These are phyloP conservation scores for Alternaria atra DNA, from an alignment of 2,329 filamentous ascomycete species.

Conservation along the genomic window DNA sequence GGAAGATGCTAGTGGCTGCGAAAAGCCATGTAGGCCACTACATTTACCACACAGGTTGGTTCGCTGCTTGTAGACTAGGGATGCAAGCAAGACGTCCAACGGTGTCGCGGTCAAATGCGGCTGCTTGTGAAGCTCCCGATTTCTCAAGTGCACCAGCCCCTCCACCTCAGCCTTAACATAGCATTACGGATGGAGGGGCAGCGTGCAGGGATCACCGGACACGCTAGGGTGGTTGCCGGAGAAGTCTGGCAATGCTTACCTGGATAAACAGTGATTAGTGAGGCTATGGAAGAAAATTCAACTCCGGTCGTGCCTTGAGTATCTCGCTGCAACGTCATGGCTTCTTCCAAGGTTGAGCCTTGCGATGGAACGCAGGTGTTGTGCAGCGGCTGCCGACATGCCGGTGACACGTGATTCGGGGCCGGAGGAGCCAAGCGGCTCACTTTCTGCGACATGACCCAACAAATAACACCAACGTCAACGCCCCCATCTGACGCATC, in stretches of 20 bases:
- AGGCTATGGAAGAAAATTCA: neutral
- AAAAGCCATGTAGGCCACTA: neutral
- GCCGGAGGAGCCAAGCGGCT: conserved; percentile 17
- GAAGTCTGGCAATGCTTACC: neutral
- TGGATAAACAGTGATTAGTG: neutral
- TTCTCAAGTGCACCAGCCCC: conserved; percentile 11
- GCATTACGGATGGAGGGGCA: conserved; percentile 29
- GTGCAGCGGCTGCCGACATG: conserved; percentile 8
- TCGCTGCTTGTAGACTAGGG: neutral
- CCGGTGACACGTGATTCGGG: conserved; percentile 11
- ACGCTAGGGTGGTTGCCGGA: conserved; percentile 15
- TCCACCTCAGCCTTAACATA: conserved; percentile 29
- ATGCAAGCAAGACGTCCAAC: conserved; percentile 12
- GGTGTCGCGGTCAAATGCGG: conserved; percentile 23
- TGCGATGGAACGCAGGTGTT: neutral
- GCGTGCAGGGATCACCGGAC: conserved; percentile 18
- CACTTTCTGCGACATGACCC: conserved; percentile 20
- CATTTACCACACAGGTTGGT: neutral
- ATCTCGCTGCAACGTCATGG: neutral
- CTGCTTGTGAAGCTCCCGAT: conserved; percentile 10
- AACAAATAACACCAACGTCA: conserved; percentile 28
- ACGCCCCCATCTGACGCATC: conserved; percentile 21
- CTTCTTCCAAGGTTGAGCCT: neutral
- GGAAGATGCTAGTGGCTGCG: neutral
- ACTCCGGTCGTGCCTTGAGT: neutral